Evolutionary conservation across 2,329 filamentous ascomycete species (phyloP), one percentile per base, ranked within the genome.

Genomic region (Pyrenochaeta sp.): DNA sequence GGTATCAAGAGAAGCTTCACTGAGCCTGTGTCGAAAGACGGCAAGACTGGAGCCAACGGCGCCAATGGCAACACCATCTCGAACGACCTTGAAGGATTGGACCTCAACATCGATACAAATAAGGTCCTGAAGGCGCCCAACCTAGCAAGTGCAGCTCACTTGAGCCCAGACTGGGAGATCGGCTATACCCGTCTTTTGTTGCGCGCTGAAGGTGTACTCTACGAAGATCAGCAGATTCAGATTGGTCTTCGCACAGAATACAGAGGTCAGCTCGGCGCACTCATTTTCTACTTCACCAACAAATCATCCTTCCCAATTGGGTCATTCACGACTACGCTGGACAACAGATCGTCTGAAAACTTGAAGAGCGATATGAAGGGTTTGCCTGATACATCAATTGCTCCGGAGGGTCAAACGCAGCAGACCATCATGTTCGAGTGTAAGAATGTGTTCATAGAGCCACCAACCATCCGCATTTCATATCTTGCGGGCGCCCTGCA

Each of bases 211-310:
- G 94, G 94, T 41, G 82, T 99, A 7, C 78, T 99, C 1, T 99
- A 96, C 67, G 92, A 99, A 72, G 94, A 99, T 66, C 87, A 87
- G 0, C 94, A 99, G 72, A 83, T 99, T 40, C 93, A 99, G 67
- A 81, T 99, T 27, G 94, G 94, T 21, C 75, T 97, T 38, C 86
- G 94, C 23, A 95, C 91, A 7, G 94, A 99, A 73, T 99, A 96
- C 69, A 87, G 94, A 48, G 89, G 87, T n/a, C 90, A 96, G 67
- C 87, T 96, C 76, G 94, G 94, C 28, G 96, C 94, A 62, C 77
- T 99, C 51, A 97, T 99, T 61, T 77, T 96, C 37, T 99, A 97
- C 72, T 96, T 97, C 70, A 89, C 86, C 49, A 99, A 99, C 78
- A 96, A 96, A 75, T 91, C 90, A 1, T 86, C 90, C 0, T 87